Conservation (phyloP, 1,139 yeast species). For the Kodamaea sp. region DNA sequence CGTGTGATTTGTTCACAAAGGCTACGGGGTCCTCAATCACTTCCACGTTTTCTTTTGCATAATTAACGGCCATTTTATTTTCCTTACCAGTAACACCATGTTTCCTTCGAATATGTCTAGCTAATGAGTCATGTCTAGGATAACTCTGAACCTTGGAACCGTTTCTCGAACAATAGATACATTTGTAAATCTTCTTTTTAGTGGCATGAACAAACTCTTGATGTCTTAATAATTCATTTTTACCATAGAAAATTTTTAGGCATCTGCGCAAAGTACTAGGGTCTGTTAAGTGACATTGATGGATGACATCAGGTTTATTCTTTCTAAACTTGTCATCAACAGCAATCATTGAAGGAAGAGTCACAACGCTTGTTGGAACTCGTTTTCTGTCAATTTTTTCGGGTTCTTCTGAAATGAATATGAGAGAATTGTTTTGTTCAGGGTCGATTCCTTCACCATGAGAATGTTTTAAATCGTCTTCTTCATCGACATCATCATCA, state of each 20-base stretch:
- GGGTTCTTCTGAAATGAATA: conserved; percentile 3
- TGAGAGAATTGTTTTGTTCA: background rate
- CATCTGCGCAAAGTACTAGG: conserved; percentile 33
- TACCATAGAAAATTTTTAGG: conserved; percentile 43
- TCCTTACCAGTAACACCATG: conserved; percentile 48
- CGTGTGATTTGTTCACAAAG: conserved; percentile 12
- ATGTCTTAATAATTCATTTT: conserved; percentile 43
- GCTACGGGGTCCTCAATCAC: conserved; percentile 31
- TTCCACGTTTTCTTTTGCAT: conserved; percentile 45
- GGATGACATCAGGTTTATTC: conserved; percentile 32
- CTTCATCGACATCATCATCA: conserved; percentile 3
- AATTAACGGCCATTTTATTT: conserved; percentile 45
- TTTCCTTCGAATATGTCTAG: conserved; percentile 44
- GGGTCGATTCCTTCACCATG: conserved; percentile 1
- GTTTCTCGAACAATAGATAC: conserved; percentile 39
- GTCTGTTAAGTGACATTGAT: conserved; percentile 41
- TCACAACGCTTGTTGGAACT: conserved; percentile 2
- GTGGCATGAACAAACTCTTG: conserved; percentile 51
- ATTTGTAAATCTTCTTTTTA: conserved; percentile 41
- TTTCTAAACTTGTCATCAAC: conserved; percentile 18
- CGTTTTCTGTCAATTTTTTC: conserved; percentile 3
- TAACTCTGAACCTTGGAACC: conserved; percentile 42
- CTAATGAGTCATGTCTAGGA: conserved; percentile 46
- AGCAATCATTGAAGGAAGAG: conserved; percentile 6
- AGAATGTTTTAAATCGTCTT: conserved; percentile 2